These are phyloP conservation scores for Tulasnella sp. DNA, from an alignment of 768 basidiomycete species.

Conservation along the genomic window DNA sequence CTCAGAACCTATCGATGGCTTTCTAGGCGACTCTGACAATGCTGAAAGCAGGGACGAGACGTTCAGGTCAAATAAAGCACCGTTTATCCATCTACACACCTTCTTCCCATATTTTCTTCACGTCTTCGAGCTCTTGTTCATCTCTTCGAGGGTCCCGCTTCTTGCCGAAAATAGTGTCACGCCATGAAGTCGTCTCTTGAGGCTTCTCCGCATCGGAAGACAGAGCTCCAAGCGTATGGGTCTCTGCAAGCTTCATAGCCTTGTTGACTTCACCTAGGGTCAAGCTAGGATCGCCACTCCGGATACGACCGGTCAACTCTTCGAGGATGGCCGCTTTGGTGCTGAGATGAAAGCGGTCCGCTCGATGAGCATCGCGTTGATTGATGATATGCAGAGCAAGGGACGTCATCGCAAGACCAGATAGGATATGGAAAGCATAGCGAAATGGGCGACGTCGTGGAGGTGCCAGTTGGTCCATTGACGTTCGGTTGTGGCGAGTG, in stretches of 20 bases:
- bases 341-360: constrained; percentile 1
- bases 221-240: background rate
- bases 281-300: background rate
- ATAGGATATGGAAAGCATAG: constrained; percentile 6
- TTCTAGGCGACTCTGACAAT: background rate
- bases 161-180: constrained; percentile 21
- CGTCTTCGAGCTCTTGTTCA: background rate
- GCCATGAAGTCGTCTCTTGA: constrained; percentile 18
- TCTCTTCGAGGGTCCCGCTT: constrained; percentile 20
- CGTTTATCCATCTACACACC: background rate
- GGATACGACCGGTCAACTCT: background rate
- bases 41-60: background rate
- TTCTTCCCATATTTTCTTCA: constrained; percentile 16
- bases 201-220: background rate
- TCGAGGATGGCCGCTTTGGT: constrained; percentile 7
- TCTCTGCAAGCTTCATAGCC: background rate
- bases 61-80: background rate
- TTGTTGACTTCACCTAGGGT: constrained; percentile 4
- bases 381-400: constrained; percentile 3
- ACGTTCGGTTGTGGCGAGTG: background rate
- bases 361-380: background rate
- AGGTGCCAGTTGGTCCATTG: background rate
- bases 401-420: constrained; percentile 14
- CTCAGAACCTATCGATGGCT: background rate
- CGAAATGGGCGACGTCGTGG: constrained; percentile 4